phyloP scores from a whole-genome alignment of 768 basidiomycete genomes.

The Lactarius indigo region DNA sequence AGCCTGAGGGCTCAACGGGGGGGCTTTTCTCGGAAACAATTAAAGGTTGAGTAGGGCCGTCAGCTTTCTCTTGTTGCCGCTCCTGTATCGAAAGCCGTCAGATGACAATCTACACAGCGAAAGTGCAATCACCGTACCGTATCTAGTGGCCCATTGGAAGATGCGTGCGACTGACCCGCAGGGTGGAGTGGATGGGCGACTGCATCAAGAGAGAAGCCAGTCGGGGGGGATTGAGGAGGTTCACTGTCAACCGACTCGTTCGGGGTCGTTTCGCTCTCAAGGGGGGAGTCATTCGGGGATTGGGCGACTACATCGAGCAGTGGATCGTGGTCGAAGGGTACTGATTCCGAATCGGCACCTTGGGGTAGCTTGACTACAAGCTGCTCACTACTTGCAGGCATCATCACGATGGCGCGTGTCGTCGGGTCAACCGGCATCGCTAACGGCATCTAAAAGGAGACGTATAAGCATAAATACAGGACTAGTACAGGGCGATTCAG shows the following conservation, averaged over 20 bases:
- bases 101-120: not conserved
- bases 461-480: not conserved
- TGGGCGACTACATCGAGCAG: not conserved
- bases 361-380: not conserved
- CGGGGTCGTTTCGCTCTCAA: not conserved
- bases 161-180: not conserved
- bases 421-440: not conserved
- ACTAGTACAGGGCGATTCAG: not conserved
- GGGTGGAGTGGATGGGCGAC: not conserved
- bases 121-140: not conserved
- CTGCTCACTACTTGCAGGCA: not conserved
- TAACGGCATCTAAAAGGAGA: not conserved
- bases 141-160: not conserved
- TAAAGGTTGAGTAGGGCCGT: not conserved
- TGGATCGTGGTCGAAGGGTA: not conserved
- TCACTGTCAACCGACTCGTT: too few relatives aligned
- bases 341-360: not conserved
- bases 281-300: not conserved
- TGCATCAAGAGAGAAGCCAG: not conserved
- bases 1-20: not conserved
- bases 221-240: not conserved
- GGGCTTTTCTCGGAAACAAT: not conserved
- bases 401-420: not conserved
- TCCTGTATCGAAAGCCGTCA: constrained; percentile 5
- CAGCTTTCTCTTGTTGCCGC: not conserved